Evolutionary conservation across 495 filamentous ascomycete genomes (phyloP).

Genomic region (Penicillium arizonense): DNA sequence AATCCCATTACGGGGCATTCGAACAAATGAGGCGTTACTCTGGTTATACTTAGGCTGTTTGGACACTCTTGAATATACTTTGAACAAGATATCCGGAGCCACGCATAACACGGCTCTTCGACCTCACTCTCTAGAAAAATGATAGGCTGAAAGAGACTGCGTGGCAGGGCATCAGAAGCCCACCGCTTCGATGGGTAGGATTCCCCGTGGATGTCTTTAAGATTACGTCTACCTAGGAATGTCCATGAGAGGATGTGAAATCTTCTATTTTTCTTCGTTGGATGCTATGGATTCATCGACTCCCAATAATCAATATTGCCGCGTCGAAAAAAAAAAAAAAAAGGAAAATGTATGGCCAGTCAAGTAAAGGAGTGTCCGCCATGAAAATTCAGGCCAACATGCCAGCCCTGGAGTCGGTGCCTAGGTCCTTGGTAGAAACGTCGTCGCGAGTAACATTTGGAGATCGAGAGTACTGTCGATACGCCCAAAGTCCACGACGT

Average conservation of each 20-base stretch:
- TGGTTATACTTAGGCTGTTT: slow-evolving; percentile 3
- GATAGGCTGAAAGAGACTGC: too few species aligned
- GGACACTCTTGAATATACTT: background rate
- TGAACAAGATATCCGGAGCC: background rate
- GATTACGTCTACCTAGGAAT: too few species aligned
- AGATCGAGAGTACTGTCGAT: background rate
- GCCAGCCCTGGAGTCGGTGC: background rate
- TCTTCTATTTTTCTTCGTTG: background rate
- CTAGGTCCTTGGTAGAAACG: background rate
- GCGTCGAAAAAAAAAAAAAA: background rate
- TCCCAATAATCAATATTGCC: slow-evolving; percentile 1
- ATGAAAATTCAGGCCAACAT: slow-evolving; percentile 1
- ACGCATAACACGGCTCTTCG: background rate
- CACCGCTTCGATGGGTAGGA: too few species aligned
- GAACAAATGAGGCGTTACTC: slow-evolving; percentile 38
- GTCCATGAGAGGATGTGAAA: too few species aligned
- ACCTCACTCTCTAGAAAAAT: too few species aligned
- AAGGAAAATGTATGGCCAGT: slow-evolving; percentile 8
- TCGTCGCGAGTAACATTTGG: background rate
- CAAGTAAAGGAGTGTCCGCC: slow-evolving; percentile 22
- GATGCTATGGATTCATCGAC: background rate
- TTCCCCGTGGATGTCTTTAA: too few species aligned
- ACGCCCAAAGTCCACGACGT: background rate
- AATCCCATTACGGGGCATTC: slow-evolving; percentile 56
- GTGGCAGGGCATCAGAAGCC: too few species aligned